Percentiles rank a stretch among this genome's conserved stretches.
phyloP scores from a whole-genome alignment of 1,284 basidiomycete genomes.

The Athelia sp. region DNA sequence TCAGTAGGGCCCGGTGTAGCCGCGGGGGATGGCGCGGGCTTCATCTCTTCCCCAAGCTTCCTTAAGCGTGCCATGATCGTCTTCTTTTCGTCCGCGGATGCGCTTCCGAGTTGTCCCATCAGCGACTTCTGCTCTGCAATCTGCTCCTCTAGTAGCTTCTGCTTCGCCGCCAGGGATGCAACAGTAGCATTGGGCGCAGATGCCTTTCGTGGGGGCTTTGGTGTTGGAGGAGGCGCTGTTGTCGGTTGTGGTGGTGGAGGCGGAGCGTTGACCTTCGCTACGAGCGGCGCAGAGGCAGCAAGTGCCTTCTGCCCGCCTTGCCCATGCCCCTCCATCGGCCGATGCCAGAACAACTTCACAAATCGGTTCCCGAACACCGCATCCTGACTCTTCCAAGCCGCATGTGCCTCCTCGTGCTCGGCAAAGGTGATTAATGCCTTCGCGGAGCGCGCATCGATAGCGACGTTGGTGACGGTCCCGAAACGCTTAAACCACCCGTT shows the following conservation, averaged over 20 bases:
- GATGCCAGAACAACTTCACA: conserved; percentile 93
- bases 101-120: conserved; percentile 66
- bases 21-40: conserved; percentile 27
- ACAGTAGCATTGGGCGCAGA: conserved; percentile 29
- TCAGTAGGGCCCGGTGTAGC: conserved; percentile 25
- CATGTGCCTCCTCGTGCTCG: conserved; percentile 80
- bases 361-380: conserved; percentile 93
- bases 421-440: conserved; percentile 88
- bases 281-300: conserved; percentile 69
- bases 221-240: not conserved
- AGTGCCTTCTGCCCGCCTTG: conserved; percentile 69
- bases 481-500: conserved; percentile 91
- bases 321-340: conserved; percentile 85
- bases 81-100: conserved; percentile 75
- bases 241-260: not conserved
- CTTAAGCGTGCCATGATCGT: conserved; percentile 73
- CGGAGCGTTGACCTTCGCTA: conserved; percentile 48
- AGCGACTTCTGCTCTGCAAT: conserved; percentile 89
- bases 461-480: conserved; percentile 90
- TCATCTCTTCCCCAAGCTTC: conserved; percentile 81
- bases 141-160: conserved; percentile 75
- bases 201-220: conserved; percentile 24
- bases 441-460: conserved; percentile 68
- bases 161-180: conserved; percentile 61
- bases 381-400: conserved; percentile 90